These are phyloP conservation scores for Helianthus annuus DNA, from an alignment of 129 eudicot species.

Conservation along the genomic window HanXRQr2.0-SUNRISE NC_035447.2:21098733-21099232, in stretches of 20 bases:
- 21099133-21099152: too few species aligned
- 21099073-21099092: too few species aligned
- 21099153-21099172: too few species aligned
- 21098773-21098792: not conserved
- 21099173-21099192: too few species aligned
- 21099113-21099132: too few species aligned
- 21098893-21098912: not conserved
- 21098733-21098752: conserved; percentile 65
- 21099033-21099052: too few species aligned
- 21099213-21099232: too few species aligned
- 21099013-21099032: not conserved
- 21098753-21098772: conserved; percentile 47
- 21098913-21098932: not conserved
- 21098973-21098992: not conserved
- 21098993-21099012: not conserved
- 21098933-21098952: not conserved
- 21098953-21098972: not conserved
- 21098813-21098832: not conserved
- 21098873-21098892: not conserved
- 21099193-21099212: too few species aligned
- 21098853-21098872: not conserved
- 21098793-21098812: not conserved
- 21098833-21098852: not conserved
- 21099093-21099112: too few species aligned
- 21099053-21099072: too few species aligned